Conservation (phyloP, 331 rosid species). For the Malus hybrid region DNA sequence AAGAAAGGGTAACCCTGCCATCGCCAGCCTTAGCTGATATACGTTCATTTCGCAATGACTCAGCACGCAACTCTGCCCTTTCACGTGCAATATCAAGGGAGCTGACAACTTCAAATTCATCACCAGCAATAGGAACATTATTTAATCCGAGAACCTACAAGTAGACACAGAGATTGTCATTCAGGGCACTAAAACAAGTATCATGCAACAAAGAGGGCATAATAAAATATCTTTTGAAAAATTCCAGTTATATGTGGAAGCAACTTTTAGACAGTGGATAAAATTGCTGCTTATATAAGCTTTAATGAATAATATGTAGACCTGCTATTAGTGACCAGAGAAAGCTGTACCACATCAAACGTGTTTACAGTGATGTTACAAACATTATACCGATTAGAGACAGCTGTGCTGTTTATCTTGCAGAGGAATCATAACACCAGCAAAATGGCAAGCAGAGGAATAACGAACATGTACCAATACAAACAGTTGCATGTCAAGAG, state of each 20-base stretch:
- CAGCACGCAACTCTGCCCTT: constrained; percentile 77
- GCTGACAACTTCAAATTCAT: constrained; percentile 78
- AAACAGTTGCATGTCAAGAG: background rate
- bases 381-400: background rate
- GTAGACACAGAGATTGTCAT: constrained; percentile 1
- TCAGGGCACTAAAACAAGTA: background rate
- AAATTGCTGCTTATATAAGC: no score
- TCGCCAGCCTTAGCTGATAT: constrained; percentile 98
- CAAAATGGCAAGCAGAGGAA: background rate
- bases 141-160: constrained; percentile 84
- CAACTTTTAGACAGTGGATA: background rate
- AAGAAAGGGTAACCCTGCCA: constrained; percentile 94
- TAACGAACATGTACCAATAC: background rate
- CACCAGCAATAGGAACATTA: constrained; percentile 90
- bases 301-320: background rate
- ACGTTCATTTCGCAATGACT: constrained; percentile 64
- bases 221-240: background rate
- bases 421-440: background rate
- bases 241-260: background rate
- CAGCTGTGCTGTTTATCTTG: background rate
- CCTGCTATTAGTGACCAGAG: background rate
- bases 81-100: constrained; percentile 92
- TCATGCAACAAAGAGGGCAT: background rate
- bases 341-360: background rate
- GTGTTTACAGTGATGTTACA: background rate